Base-by-base conservation (phyloP, 2,329 filamentous ascomycete species). In the Parascedosporium putredinis region DNA sequence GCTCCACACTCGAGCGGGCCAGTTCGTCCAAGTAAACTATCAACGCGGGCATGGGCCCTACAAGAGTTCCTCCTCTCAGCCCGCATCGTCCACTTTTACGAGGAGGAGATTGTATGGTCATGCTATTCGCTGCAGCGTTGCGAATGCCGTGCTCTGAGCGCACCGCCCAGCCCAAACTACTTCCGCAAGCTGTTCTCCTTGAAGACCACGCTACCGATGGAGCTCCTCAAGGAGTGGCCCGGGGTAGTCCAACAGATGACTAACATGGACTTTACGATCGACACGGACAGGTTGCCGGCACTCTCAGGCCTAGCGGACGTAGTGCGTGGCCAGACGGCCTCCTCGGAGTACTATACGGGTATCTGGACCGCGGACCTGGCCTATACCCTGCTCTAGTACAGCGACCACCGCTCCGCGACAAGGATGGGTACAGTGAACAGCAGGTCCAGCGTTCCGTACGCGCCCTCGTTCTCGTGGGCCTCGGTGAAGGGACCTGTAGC, bases 51-150 rank as follows among this genome's bases (percentile, higher is more conserved):
- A 3, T 58, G 57, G 57, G 52, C 56, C 8, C 58, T 56, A 27
- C 58, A 59, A 25, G 57, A 60, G 24, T 53, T 53, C 4, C 46
- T 55, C 6, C 52, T 57, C 2, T 55, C 55, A 1, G 53, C 54
- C 2, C 52, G 57, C 1, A 53, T 56, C 12, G 49, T 60, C 6
- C 50, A 55, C 48, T 58, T 57, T 42, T 49, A 50, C 1, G 38
- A 29, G 3, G 34, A 53, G 3, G 54, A 60, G 36, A n/a, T 56
- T 1, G 22, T 55, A 20, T 56, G 54, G 50, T 55, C 56, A 16
- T 58, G 55, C 20, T 40, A 40, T 33, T 38, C 51, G 7, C 6
- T 16, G 25, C 46, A 38, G 4, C 36, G 8, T 5, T 58, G 55
- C 29, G 52, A 56, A 43, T 57, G 56, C 33, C 50, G 51, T 23